Conservation (phyloP, 2,329 filamentous ascomycete genomes). For the Curvularia spicifera region DNA sequence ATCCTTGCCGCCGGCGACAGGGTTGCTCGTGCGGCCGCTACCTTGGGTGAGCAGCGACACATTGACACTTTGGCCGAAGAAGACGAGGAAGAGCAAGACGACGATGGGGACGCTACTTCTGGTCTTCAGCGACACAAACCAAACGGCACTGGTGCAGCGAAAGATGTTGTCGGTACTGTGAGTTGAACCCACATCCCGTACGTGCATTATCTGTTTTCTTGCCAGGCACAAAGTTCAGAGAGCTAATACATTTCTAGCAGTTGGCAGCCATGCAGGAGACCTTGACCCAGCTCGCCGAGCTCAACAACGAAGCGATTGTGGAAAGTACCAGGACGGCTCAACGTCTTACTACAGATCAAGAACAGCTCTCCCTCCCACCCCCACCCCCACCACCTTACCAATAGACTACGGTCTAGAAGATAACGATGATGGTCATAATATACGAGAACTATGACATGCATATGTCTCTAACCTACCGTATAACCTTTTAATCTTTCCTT, state of each 20-base stretch:
- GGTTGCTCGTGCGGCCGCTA: constrained; percentile 45
- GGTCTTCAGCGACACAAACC: constrained; percentile 9
- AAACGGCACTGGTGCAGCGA: constrained; percentile 17
- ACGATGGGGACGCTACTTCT: constrained; percentile 12
- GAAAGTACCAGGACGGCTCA: constrained; percentile 45
- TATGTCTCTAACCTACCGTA: constrained; percentile 1
- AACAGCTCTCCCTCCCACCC: constrained; percentile 19
- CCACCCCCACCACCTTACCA: not conserved
- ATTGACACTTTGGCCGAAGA: constrained; percentile 43
- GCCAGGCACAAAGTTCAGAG: constrained; percentile 2
- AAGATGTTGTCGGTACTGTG: constrained; percentile 47
- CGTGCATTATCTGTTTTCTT: constrained; percentile 3
- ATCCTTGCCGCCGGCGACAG: constrained; percentile 47
- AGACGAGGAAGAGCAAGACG: constrained; percentile 27
- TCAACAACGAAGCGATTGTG: constrained; percentile 45
- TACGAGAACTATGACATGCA: constrained; percentile 5
- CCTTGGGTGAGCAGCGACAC: constrained; percentile 42
- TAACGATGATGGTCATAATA: not conserved
- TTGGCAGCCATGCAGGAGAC: constrained; percentile 49
- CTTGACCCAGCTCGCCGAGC: constrained; percentile 42
- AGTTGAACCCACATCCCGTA: constrained; percentile 27
- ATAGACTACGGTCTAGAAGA: not conserved
- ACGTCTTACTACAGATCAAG: constrained; percentile 38
- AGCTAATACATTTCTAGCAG: constrained; percentile 46
- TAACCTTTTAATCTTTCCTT: not conserved